Conservation (phyloP, 768 basidiomycete genomes). For the Filobasidium floriforme region DNA sequence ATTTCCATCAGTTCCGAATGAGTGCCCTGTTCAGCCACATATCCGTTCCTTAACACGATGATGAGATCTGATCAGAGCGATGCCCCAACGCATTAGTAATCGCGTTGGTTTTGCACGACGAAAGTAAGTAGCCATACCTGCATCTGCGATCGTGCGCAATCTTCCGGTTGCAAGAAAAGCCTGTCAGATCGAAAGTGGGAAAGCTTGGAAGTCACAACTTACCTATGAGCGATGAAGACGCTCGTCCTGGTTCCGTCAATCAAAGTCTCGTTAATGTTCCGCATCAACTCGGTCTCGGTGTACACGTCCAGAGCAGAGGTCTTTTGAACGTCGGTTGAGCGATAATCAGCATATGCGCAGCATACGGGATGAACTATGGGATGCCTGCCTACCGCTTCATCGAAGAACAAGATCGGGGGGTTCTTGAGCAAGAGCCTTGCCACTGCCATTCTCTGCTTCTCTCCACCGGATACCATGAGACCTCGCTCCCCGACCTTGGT, state of each 20-base stretch:
- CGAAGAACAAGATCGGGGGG: slow-evolving; percentile 92
- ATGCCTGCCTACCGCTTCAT: slow-evolving; percentile 77
- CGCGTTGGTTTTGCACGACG: slow-evolving; percentile 11
- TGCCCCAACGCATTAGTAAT: slow-evolving; percentile 23
- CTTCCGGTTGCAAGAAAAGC: slow-evolving; percentile 25
- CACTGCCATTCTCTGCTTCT: slow-evolving; percentile 94
- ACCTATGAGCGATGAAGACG: slow-evolving; percentile 90
- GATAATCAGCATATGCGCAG: not conserved
- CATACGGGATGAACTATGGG: not conserved
- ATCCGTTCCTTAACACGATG: slow-evolving; percentile 84
- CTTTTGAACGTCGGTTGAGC: slow-evolving; percentile 47
- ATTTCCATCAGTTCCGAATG: slow-evolving; percentile 73
- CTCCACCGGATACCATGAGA: slow-evolving; percentile 95
- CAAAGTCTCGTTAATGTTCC: slow-evolving; percentile 75
- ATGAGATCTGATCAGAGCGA: slow-evolving; percentile 61
- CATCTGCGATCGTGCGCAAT: slow-evolving; percentile 78
- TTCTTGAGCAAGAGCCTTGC: slow-evolving; percentile 88
- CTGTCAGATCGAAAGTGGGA: not conserved
- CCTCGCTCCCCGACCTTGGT: slow-evolving; percentile 95
- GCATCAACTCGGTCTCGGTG: slow-evolving; percentile 91
- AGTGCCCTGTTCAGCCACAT: slow-evolving; percentile 84
- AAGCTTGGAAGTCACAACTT: not conserved
- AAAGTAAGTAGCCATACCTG: slow-evolving; percentile 52
- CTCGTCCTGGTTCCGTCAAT: slow-evolving; percentile 75
- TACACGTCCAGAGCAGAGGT: slow-evolving; percentile 93